Percentiles rank a stretch among this genome's conserved stretches.
These are phyloP conservation scores for Talaromyces sp. DNA, from an alignment of 2,329 filamentous ascomycete species.

Conservation along the genomic window DNA sequence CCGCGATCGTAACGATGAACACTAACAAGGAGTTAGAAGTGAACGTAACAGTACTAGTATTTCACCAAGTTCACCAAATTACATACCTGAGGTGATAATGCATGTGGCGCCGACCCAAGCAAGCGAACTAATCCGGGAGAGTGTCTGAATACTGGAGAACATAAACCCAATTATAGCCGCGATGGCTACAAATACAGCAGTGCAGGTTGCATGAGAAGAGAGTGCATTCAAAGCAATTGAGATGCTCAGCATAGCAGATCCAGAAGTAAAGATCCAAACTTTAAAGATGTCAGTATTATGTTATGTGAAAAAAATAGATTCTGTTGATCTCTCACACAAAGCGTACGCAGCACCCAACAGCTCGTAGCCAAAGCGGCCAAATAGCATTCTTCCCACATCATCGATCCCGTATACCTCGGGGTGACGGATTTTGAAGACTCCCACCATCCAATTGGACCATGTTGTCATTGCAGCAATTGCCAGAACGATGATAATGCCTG, in stretches of 20 bases:
- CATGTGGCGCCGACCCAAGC: constrained; percentile 34
- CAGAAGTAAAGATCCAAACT: constrained; percentile 37
- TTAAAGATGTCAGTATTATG: neutral
- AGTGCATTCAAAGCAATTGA: constrained; percentile 47
- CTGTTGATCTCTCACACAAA: neutral
- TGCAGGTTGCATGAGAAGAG: constrained; percentile 37
- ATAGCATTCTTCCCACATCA: constrained; percentile 9
- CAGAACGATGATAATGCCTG: constrained; percentile 4
- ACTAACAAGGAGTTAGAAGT: constrained; percentile 12
- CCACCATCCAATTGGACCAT: constrained; percentile 10
- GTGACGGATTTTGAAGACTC: constrained; percentile 6
- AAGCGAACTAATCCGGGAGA: constrained; percentile 37
- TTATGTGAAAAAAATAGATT: no score
- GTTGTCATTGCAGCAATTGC: constrained; percentile 9
- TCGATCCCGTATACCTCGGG: constrained; percentile 9
- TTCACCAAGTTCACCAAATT: constrained; percentile 21
- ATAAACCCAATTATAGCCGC: constrained; percentile 21
- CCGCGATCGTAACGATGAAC: constrained; percentile 28
- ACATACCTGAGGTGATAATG: constrained; percentile 20
- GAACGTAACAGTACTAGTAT: no score
- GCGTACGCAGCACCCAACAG: constrained; percentile 3
- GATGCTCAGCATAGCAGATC: constrained; percentile 47
- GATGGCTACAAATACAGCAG: constrained; percentile 28
- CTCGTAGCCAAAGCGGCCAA: constrained; percentile 1
- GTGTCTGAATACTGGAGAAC: constrained; percentile 38